A percentile compares a stretch with the other conserved stretches of the same genome.
Conservation (phyloP, 2,329 filamentous ascomycete genomes). For the Tolypocladium cylindrosporum region DNA sequence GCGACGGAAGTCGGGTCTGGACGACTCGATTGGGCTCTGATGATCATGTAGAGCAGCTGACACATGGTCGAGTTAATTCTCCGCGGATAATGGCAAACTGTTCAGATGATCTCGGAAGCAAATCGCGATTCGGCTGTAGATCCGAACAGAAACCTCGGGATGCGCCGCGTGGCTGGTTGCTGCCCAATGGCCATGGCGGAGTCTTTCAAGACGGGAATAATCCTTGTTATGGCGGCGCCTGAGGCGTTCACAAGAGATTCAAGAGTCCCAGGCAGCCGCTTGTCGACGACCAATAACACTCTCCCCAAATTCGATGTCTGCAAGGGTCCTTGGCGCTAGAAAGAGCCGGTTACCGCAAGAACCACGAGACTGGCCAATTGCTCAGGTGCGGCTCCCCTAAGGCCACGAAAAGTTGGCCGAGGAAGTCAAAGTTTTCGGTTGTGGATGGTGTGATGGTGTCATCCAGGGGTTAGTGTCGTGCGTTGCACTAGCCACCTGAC, state of each 20-base stretch:
- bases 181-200: neutral
- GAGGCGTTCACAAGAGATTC: neutral
- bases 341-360: neutral
- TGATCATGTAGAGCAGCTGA: neutral
- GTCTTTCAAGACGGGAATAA: neutral
- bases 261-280: neutral
- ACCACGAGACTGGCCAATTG: neutral
- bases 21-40: slow-evolving; percentile 22
- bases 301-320: neutral
- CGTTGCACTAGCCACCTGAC: slow-evolving; percentile 1
- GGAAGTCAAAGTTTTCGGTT: neutral
- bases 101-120: neutral
- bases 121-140: neutral
- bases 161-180: neutral
- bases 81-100: neutral
- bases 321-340: neutral
- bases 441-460: slow-evolving; percentile 6
- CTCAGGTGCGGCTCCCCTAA: neutral
- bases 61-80: neutral
- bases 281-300: neutral
- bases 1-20: slow-evolving; percentile 27
- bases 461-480: slow-evolving; percentile 8
- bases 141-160: neutral
- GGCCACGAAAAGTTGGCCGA: neutral
- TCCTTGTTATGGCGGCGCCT: neutral